Base-by-base conservation (phyloP, 306 rosid species). In the Cucurbita maxima region DNA sequence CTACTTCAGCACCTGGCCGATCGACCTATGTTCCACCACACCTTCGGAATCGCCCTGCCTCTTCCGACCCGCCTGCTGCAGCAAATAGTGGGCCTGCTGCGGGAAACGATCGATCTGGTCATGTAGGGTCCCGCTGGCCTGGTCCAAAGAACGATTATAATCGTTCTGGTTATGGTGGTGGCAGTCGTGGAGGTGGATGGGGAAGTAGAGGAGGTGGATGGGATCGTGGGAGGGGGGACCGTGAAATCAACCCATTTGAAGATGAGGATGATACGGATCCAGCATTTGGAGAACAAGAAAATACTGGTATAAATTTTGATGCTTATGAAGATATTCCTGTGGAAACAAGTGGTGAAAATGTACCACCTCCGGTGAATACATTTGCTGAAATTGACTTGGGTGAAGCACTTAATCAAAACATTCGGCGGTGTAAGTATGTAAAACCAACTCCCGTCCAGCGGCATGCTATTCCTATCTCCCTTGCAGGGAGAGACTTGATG, bases 371-470 rank as follows among this genome's bases (percentile, higher is more conserved):
- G 5, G 97, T 88, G 83, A 84, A 84, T 80, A 88, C 97, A 18
- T 91, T 91, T 83, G 97, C 96, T 0, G 96, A 91, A 79, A 91
- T 91, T 59, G 97, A 91, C 64, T 81, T 91, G 84, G 97, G 97
- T 1, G 96, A 88, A 0, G 96, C 88, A 40, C 88, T 91, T n/a
- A 88, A 91, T 79, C 77, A 30, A 43, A 91, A 91, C 75, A 88
- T 91, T 60, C 83, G 83, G 44, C 81, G 97, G 74, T 91, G 97
- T 83, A 91, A 91, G 72, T 91, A 91, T 78, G 96, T 88, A 60
- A 87, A 79, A 80, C 97, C 97, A 37, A 91, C 97, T 3, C 97
- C 97, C 6, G 95, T 88, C 58, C 97, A 90, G 86, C 88, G 97
- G 80, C 85, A 90, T 73, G 86, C 95, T 51, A 90, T 90, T 59